A percentile compares a stretch with the other conserved stretches of the same genome.
Evolutionary conservation across 192 early-diverging fungal genomes (phyloP).

Genomic region (Coemansia sp.): DNA sequence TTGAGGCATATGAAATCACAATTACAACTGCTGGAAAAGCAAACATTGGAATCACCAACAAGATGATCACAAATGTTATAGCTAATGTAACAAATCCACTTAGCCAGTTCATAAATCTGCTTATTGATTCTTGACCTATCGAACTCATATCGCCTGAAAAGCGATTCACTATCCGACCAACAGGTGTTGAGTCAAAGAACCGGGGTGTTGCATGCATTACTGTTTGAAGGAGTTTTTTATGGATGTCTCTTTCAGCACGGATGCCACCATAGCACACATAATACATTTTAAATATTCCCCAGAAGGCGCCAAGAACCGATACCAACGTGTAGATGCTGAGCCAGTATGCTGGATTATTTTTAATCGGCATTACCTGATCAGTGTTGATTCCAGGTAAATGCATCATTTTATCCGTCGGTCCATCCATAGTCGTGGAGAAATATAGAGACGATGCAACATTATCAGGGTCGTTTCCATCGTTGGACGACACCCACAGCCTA

Average conservation of each 20-base stretch:
- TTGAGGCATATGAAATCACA: constrained; percentile 56
- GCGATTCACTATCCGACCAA: no score
- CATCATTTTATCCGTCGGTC: not conserved
- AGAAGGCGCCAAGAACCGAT: constrained; percentile 44
- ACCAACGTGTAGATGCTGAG: constrained; percentile 64
- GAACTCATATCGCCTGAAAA: constrained; percentile 82
- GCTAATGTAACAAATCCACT: constrained; percentile 53
- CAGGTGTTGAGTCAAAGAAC: constrained; percentile 87
- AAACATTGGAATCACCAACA: constrained; percentile 67
- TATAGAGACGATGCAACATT: constrained; percentile 54
- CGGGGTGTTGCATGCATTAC: constrained; percentile 69
- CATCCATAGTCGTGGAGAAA: not conserved
- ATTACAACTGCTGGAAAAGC: constrained; percentile 64
- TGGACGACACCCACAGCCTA: constrained; percentile 55
- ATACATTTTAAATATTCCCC: constrained; percentile 42
- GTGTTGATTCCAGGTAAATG: constrained; percentile 9
- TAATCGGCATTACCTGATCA: not conserved
- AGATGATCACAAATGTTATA: constrained; percentile 59
- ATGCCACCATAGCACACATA: constrained; percentile 57
- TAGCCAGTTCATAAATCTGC: constrained; percentile 56
- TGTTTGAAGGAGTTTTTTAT: constrained; percentile 57
- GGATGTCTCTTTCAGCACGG: constrained; percentile 59
- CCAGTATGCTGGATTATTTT: constrained; percentile 55
- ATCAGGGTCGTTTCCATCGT: not conserved
- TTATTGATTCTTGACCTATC: constrained; percentile 65